Percentiles rank a stretch among this genome's conserved stretches.
These are phyloP conservation scores for Leccinellum luteum DNA, from an alignment of 768 basidiomycete genomes.

Conservation along the genomic window DNA sequence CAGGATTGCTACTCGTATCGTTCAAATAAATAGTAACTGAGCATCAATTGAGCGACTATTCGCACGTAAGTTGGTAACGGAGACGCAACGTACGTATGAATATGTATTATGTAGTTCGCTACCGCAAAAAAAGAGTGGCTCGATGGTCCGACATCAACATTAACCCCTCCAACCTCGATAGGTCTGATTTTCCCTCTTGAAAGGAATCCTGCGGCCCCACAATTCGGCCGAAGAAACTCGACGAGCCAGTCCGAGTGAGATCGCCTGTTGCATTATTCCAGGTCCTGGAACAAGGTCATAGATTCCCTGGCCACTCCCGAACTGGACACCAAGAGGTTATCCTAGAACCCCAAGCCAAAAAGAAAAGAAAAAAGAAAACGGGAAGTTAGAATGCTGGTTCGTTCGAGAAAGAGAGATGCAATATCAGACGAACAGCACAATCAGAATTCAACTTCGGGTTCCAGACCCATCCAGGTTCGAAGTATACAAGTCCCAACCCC, in stretches of 20 bases:
- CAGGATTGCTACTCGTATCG: too few relatives aligned
- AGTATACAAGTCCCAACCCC: conserved; percentile 13
- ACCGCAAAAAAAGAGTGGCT: too few relatives aligned
- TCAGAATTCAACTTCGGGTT: conserved; percentile 6
- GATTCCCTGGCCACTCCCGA: conserved; percentile 5
- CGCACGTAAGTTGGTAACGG: too few relatives aligned
- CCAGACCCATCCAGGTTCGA: conserved; percentile 8
- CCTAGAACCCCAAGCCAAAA: background rate
- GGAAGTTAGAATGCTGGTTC: background rate
- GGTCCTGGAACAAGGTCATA: background rate
- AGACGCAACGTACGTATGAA: too few relatives aligned
- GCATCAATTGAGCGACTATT: too few relatives aligned
- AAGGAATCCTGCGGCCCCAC: background rate
- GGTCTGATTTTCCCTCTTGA: too few relatives aligned
- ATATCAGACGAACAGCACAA: conserved; percentile 9
- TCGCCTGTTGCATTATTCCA: background rate
- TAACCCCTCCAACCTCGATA: background rate
- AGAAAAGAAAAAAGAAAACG: background rate
- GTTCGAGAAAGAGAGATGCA: background rate
- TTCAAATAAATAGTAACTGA: too few relatives aligned
- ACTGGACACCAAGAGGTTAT: conserved; percentile 7
- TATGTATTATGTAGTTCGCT: too few relatives aligned
- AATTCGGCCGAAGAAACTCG: background rate
- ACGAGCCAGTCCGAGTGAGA: background rate
- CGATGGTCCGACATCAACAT: background rate